These are phyloP conservation scores for Candida sithepensis DNA, from an alignment of 805 yeast genomes.

Conservation along the genomic window DNA sequence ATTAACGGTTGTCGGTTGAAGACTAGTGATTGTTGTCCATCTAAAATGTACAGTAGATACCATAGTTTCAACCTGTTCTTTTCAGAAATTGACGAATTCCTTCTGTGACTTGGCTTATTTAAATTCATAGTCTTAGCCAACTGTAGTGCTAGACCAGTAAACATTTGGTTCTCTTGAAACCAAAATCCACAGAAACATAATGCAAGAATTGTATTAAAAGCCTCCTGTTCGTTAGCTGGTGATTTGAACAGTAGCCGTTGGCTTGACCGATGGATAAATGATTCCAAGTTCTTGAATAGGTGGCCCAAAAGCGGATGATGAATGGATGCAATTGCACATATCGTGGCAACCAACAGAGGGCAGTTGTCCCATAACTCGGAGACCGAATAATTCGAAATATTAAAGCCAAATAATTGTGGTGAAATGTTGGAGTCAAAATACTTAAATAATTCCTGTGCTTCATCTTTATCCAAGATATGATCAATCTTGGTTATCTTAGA, in stretches of 20 bases:
- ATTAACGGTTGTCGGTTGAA: constrained; percentile 56
- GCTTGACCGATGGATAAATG: constrained; percentile 27
- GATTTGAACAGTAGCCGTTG: constrained; percentile 32
- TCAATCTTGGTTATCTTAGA: constrained; percentile 8
- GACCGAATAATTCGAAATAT: constrained; percentile 45
- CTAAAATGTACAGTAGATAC: constrained; percentile 62
- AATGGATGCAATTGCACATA: constrained; percentile 59
- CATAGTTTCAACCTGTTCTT: constrained; percentile 55
- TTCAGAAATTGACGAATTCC: constrained; percentile 23
- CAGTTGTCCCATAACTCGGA: constrained; percentile 50
- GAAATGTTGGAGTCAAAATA: constrained; percentile 54
- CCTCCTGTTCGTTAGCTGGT: constrained; percentile 41
- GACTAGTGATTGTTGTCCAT: constrained; percentile 65
- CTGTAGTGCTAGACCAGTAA: constrained; percentile 66
- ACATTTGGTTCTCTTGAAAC: constrained; percentile 62
- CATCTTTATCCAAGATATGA: constrained; percentile 17
- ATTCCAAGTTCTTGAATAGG: constrained; percentile 26
- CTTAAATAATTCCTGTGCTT: constrained; percentile 45
- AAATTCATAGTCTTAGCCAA: constrained; percentile 53
- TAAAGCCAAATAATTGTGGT: constrained; percentile 66
- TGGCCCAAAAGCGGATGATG: constrained; percentile 44
- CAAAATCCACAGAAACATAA: constrained; percentile 65
- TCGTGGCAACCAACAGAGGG: constrained; percentile 55
- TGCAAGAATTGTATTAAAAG: constrained; percentile 59
- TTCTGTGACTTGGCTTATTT: constrained; percentile 25